Evolutionary conservation across 1,284 basidiomycete species (phyloP), one percentile per base, ranked within the genome.

Genomic region (Cutaneotrichosporon sp.): DNA sequence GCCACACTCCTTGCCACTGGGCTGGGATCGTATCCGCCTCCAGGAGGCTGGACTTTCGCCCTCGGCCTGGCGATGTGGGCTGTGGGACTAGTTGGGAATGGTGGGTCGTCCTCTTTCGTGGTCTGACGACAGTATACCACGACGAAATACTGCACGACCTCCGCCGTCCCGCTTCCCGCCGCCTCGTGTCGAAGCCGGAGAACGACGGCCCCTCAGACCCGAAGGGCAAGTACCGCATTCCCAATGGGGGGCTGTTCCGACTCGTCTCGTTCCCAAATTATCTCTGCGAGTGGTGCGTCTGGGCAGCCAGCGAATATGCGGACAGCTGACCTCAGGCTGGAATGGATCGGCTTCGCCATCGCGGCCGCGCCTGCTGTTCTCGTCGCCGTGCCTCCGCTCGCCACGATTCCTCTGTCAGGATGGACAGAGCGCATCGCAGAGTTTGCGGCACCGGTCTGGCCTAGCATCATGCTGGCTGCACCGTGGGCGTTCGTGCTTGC

Each of bases 261-360:
- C 83, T 81, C 67, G 79, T 96, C 60, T 90, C 89, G n/a, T 93
- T 85, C 74, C 91, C 92, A 2, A 92, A 96, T 75, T 96, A 96
- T 72, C 77, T 91, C 46, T 90, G 86, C 74, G 91, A 94, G 72
- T 96, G 78, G 74, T 75, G 46, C 46, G 72, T 66, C 19, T 37
- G 37, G 17, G 19, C n/a, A n/a, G n/a, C n/a, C n/a, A n/a, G 19
- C 20, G 19, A 10, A 19, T 39, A 22, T 1, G 24, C 4, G 2
- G 4, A 9, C 39, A 8, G 20, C 50, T 47, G 17, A 50, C 31
- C 2, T 3, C 51, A 74, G 88, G 88, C 62, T 85, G 49, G 90
- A 92, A 73, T 92, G 88, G 88, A 65, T 82, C 9, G 87, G 84
- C 9, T 90, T 84, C 66, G 85, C 88, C 1, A 66, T 90, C 26